Evolutionary conservation across 371 early-diverging fungal species (phyloP).

Genomic region (Choanephora cucurbitarum): DNA sequence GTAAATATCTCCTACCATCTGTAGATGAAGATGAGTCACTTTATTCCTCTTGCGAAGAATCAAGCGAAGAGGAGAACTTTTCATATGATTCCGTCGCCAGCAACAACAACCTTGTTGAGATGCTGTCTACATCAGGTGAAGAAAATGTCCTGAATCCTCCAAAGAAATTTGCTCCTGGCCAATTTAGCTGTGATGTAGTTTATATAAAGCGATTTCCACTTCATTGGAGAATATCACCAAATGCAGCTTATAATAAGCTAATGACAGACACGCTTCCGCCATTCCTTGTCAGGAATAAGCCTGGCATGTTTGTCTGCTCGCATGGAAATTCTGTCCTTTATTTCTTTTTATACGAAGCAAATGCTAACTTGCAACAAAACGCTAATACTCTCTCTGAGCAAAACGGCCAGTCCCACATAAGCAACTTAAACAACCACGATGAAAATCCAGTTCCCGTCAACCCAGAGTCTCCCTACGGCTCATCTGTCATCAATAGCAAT

Average conservation of each 20-base stretch:
- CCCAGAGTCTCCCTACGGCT: conserved; percentile 27
- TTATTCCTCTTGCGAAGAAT: conserved; percentile 42
- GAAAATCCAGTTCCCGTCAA: conserved; percentile 1
- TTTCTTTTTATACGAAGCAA: conserved; percentile 58
- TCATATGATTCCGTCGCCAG: not conserved
- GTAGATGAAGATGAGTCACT: conserved; percentile 34
- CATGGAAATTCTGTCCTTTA: conserved; percentile 62
- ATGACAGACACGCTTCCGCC: conserved; percentile 56
- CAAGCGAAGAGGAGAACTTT: conserved; percentile 55
- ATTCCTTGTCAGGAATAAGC: conserved; percentile 73
- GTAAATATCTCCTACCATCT: conserved; percentile 69
- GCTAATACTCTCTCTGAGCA: conserved; percentile 14
- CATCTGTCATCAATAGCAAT: not conserved
- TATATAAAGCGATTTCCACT: conserved; percentile 66
- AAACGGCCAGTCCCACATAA: conserved; percentile 6
- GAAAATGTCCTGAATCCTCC: conserved; percentile 38
- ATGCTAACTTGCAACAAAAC: conserved; percentile 6
- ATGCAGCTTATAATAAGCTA: conserved; percentile 64
- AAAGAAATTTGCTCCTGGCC: conserved; percentile 58
- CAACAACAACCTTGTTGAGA: conserved; percentile 50
- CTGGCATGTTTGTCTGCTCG: conserved; percentile 71
- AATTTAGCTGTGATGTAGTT: conserved; percentile 73
- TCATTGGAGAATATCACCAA: conserved; percentile 76
- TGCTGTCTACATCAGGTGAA: conserved; percentile 46
- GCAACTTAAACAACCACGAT: conserved; percentile 3